Base-by-base conservation (phyloP, 805 yeast species). In the Peterozyma xylosa region DNA sequence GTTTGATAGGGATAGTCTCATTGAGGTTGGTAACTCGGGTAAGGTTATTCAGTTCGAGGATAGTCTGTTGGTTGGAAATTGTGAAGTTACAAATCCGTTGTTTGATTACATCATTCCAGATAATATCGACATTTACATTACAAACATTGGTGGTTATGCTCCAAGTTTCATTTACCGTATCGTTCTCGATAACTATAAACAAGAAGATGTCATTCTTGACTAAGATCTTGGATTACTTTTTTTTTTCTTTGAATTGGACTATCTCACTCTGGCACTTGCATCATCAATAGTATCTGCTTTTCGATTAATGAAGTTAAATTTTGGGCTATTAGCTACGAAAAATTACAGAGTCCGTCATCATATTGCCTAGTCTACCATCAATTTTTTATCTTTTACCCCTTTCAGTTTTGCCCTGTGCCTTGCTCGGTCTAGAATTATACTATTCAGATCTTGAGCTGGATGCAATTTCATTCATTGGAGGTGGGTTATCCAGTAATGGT, bases 121-220 rank as follows among this genome's bases (percentile, higher is more conserved):
- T 55, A 80, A 86, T 56, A 86, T 93, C 49, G 97, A 93, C 63
- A 88, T 93, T 48, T 88, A 85, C 62, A 86, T 93, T 55, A 91
- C 99, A 10, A 91, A 93, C 60, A 78, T 90, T 42, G 99, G 98
- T 41, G 98, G 98, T 13, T 89, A 86, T 60, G 86, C 98, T 21
- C 98, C 99, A 39, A 87, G 91, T 54, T 93, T 93, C 66, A 85
- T 93, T 43, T 93, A 93, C 64, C 82, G 99, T 64, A 85, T 93
- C 44, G 96, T 93, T 16, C 77, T 90, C 68, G 99, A 93, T 63
- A 88, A 91, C 64, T 93, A 93, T 64, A 84, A 85, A 62, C 78
- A 82, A 42, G 89, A 83, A 55, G 98, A 93, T 67, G 86, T 77
- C 47, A 72, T 71, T 53, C 66, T 82, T 49, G 80, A 71, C 45